Evolutionary conservation across 1,284 basidiomycete species (phyloP), one percentile per base, ranked within the genome.

Genomic region (Boletus smithii): DNA sequence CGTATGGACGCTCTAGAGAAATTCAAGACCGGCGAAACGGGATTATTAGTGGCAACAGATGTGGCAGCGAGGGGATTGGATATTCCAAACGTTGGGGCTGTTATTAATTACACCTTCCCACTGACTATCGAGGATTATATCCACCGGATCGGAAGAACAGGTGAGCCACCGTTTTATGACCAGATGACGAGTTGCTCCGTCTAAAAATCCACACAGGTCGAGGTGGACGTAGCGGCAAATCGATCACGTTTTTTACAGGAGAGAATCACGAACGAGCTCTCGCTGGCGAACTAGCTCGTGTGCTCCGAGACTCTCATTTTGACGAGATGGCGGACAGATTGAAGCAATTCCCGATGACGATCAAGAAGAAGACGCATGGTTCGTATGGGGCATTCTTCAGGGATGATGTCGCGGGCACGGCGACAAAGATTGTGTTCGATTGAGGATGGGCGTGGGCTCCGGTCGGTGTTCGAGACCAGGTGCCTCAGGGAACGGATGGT

Each of bases 61-160:
- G 95, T 99, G 4, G 97, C 97, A 1, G 95, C 95, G 20, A 81
- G 95, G 53, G 97, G 95, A 16, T 74, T 99, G 53, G 95, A 99
- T 73, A 98, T 99, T 59, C 95, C 97, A 4, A 89, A 97, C 63
- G 97, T 99, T 30, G 90, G 85, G 39, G 80, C 86, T 26, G 91
- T 95, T 30, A 81, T 94, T 63, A 97, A 97, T 72, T 97, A 98
- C 62, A 97, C 93, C 8, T 99, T 99, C 77, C 97, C 97, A 14
- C 73, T 99, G 57, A 97, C 91, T 0, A 86, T 95, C 40, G 93
- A 94, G 72, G 84, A 98, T 73, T 99, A 98, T 66, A 88, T 99
- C 52, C 95, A 99, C 72, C 88, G 97, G 26, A 98, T 98, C 57
- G 95, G 95, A 24, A 83, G 95, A 59, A 98, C 95, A 5, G 86